These are phyloP conservation scores for Elaeis guineensis DNA, from an alignment of 176 grass and related monocot species.

Conservation along the genomic window DNA sequence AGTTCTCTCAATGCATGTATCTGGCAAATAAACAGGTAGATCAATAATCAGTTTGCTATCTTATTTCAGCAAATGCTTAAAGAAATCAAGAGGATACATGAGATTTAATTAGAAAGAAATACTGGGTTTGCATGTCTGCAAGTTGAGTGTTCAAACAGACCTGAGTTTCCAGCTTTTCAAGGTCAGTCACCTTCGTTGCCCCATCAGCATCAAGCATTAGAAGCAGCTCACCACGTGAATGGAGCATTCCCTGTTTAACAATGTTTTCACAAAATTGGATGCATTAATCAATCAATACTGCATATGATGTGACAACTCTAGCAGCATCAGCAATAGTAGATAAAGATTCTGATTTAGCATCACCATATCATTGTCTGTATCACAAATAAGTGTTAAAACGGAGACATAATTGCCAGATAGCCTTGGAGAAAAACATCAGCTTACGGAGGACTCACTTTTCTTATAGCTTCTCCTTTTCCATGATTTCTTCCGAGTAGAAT, in stretches of 20 bases:
- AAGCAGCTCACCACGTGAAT: conserved; percentile 79
- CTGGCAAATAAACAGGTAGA: conserved; percentile 20
- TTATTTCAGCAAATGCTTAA: too few species aligned
- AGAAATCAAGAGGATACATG: too few species aligned
- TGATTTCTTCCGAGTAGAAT: conserved; percentile 89
- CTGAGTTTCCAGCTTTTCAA: conserved; percentile 95
- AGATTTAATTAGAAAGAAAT: too few species aligned
- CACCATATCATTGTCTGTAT: too few species aligned
- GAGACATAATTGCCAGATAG: not conserved
- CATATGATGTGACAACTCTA: conserved; percentile 1
- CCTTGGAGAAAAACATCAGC: not conserved
- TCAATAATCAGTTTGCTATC: too few species aligned
- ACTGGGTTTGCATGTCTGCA: too few species aligned
- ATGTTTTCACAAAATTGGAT: conserved; percentile 48
- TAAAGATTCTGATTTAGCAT: too few species aligned
- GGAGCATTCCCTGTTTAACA: conserved; percentile 81
- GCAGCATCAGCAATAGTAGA: too few species aligned
- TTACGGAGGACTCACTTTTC: conserved; percentile 65
- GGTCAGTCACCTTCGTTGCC: conserved; percentile 84
- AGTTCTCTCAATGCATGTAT: conserved; percentile 37
- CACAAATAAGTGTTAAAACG: too few species aligned
- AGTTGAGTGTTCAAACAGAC: conserved; percentile 24
- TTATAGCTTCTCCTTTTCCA: conserved; percentile 97
- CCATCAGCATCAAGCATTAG: conserved; percentile 98
- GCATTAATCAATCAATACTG: conserved; percentile 20